These are phyloP conservation scores for Venturia aucupariae DNA, from an alignment of 2,329 filamentous ascomycete species.

Conservation along the genomic window DNA sequence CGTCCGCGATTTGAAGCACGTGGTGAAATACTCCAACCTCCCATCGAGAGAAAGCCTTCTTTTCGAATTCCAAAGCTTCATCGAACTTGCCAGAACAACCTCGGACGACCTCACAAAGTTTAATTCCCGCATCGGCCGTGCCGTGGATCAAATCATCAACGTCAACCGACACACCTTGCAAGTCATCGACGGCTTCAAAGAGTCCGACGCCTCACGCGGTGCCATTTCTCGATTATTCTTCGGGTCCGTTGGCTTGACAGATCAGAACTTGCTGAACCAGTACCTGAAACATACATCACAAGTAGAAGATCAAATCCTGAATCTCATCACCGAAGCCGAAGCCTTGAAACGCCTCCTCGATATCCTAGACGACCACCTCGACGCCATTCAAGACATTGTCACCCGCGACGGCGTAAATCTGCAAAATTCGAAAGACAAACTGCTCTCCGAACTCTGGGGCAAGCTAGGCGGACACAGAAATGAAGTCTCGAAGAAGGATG, in stretches of 20 bases:
- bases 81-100: slow-evolving; percentile 56
- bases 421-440: slow-evolving; percentile 51
- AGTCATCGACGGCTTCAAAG: slow-evolving; percentile 54
- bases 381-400: slow-evolving; percentile 60
- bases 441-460: slow-evolving; percentile 64
- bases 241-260: slow-evolving; percentile 46
- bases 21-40: slow-evolving; percentile 62
- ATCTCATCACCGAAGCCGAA: slow-evolving; percentile 61
- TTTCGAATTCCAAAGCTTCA: slow-evolving; percentile 66
- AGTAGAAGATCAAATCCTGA: slow-evolving; percentile 59
- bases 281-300: slow-evolving; percentile 64
- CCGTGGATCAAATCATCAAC: slow-evolving; percentile 64
- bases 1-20: slow-evolving; percentile 62
- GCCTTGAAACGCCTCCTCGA: slow-evolving; percentile 56
- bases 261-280: slow-evolving; percentile 57
- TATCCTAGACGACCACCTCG: slow-evolving; percentile 59
- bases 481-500: slow-evolving; percentile 48
- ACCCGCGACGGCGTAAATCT: slow-evolving; percentile 53
- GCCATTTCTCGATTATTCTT: slow-evolving; percentile 34
- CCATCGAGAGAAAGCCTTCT: slow-evolving; percentile 61
- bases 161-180: slow-evolving; percentile 69
- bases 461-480: slow-evolving; percentile 59
- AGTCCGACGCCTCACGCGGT: slow-evolving; percentile 32
- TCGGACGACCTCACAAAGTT: slow-evolving; percentile 62
- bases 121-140: slow-evolving; percentile 65